phyloP scores from a whole-genome alignment of 2,329 filamentous ascomycete species.

The Colletotrichum sp. region DNA sequence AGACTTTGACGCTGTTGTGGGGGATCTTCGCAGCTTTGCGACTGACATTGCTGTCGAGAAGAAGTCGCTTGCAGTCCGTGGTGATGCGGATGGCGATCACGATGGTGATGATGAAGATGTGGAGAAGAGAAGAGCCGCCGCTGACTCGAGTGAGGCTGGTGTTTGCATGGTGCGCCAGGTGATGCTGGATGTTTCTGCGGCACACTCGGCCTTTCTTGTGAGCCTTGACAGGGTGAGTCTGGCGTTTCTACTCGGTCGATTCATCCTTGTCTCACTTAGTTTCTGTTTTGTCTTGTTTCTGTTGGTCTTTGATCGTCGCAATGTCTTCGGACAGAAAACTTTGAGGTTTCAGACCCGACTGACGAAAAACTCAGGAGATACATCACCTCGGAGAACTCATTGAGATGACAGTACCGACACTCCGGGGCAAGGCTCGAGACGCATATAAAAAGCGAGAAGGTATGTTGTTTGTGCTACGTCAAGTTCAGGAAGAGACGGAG shows the following conservation, averaged over 20 bases:
- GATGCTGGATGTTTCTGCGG: background rate
- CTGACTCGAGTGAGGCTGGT: background rate
- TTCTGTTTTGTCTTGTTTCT: background rate
- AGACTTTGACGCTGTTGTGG: background rate
- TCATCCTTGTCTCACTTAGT: background rate
- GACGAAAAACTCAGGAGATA: background rate
- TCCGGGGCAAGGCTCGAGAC: background rate
- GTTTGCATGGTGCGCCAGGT: background rate
- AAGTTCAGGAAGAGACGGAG: background rate
- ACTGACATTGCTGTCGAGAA: background rate
- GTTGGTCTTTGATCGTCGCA: background rate
- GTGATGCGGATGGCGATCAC: background rate
- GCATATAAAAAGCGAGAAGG: background rate
- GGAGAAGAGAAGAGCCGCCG: background rate
- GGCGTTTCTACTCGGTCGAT: background rate
- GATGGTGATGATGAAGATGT: background rate
- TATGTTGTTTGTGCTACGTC: background rate
- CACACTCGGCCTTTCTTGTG: background rate
- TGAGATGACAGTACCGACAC: background rate
- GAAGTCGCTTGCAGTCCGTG: background rate
- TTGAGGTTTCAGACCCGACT: background rate
- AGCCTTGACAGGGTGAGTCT: background rate
- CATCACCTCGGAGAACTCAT: background rate
- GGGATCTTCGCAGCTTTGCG: background rate
- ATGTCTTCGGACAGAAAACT: background rate